These are phyloP conservation scores for Acanthochlamys bracteata DNA, from an alignment of 106 monocot genomes.

Conservation along the genomic window DNA sequence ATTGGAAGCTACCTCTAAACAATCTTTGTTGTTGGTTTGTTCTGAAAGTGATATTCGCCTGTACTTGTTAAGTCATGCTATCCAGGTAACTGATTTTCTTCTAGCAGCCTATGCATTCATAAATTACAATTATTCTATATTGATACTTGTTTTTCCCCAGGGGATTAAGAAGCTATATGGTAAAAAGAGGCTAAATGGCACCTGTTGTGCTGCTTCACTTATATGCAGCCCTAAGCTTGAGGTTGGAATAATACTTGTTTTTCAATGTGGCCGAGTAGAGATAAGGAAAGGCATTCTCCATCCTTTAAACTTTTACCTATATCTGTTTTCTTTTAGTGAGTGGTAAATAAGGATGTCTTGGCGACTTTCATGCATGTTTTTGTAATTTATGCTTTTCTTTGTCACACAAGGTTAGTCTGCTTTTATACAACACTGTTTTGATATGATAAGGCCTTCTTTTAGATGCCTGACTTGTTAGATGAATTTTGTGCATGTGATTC, in stretches of 20 bases:
- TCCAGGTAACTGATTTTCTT: conserved; percentile 39
- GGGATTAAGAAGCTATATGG: conserved; percentile 51
- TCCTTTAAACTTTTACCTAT: background rate
- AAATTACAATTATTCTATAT: background rate
- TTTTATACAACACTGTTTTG: too few relatives aligned
- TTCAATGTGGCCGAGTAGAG: conserved; percentile 50
- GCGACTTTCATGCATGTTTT: too few relatives aligned
- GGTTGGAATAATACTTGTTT: conserved; percentile 54
- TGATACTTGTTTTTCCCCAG: conserved; percentile 18
- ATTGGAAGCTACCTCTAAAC: conserved; percentile 21
- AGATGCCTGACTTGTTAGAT: too few relatives aligned
- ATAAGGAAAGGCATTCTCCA: conserved; percentile 37
- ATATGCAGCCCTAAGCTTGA: conserved; percentile 29
- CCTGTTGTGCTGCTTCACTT: conserved; percentile 51
- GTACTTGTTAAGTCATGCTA: conserved; percentile 47
- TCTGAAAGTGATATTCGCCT: conserved; percentile 61
- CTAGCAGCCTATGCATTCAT: background rate
- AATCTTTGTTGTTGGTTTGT: conserved; percentile 51
- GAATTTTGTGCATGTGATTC: too few relatives aligned
- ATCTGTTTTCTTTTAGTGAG: too few relatives aligned
- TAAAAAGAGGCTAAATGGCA: conserved; percentile 58
- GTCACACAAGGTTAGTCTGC: too few relatives aligned
- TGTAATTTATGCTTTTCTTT: too few relatives aligned
- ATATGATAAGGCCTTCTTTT: too few relatives aligned
- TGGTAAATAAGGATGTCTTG: too few relatives aligned